Percentiles rank a stretch among this genome's conserved stretches.
phyloP scores from a whole-genome alignment of 1,284 basidiomycete species.

The Malassezia psittaci region DNA sequence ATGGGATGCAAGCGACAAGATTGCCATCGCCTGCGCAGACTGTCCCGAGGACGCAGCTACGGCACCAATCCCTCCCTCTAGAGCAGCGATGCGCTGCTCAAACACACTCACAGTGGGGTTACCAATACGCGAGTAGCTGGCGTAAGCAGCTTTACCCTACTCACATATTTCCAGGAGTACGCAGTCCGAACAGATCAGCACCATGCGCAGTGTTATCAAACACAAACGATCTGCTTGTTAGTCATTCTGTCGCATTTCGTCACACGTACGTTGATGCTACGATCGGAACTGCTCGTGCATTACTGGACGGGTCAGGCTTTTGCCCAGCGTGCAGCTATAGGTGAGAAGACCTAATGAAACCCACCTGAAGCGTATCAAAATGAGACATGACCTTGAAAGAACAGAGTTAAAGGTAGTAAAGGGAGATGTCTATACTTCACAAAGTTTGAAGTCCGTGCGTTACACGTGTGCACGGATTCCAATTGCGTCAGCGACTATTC shows the following conservation, averaged over 20 bases:
- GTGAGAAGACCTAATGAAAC: not conserved
- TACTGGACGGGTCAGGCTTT: conserved; percentile 60
- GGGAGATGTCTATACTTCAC: too few species aligned
- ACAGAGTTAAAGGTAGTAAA: too few species aligned
- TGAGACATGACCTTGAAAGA: conserved; percentile 21
- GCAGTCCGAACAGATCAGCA: conserved; percentile 67
- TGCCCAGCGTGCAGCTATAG: conserved; percentile 71
- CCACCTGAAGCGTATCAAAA: conserved; percentile 44
- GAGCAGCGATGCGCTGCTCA: conserved; percentile 69
- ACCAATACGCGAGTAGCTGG: conserved; percentile 54
- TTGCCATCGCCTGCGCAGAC: conserved; percentile 69
- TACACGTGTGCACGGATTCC: too few species aligned
- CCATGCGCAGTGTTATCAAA: conserved; percentile 55
- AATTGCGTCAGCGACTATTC: too few species aligned
- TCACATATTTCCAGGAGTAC: conserved; percentile 56
- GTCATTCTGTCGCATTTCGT: not conserved
- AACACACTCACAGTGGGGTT: conserved; percentile 80
- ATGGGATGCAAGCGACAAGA: conserved; percentile 55
- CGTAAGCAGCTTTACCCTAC: conserved; percentile 1
- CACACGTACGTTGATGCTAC: conserved; percentile 51
- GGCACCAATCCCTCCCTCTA: conserved; percentile 71
- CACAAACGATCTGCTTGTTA: conserved; percentile 29
- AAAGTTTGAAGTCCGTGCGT: too few species aligned
- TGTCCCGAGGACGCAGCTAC: conserved; percentile 70
- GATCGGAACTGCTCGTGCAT: conserved; percentile 70